phyloP scores from a whole-genome alignment of 2,329 filamentous ascomycete species.

The Trichoderma sp. region DNA sequence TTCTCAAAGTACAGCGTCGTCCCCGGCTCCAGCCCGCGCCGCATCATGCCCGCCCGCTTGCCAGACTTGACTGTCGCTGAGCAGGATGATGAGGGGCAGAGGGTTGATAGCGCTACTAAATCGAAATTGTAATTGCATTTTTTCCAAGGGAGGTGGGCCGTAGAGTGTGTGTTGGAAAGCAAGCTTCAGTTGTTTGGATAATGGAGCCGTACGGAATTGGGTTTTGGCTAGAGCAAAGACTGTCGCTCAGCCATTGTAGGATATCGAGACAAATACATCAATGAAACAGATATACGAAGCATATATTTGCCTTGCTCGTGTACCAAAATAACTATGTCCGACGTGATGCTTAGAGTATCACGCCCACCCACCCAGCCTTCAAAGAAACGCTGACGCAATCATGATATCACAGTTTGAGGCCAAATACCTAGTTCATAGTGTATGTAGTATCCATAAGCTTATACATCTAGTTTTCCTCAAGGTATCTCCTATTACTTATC shows the following conservation, averaged over 20 bases:
- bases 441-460: conserved; percentile 19
- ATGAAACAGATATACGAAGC: background rate
- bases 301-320: background rate
- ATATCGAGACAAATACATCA: background rate
- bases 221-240: background rate
- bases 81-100: conserved; percentile 74
- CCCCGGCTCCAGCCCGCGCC: conserved; percentile 58
- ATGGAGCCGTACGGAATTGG: background rate
- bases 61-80: conserved; percentile 71
- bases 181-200: background rate
- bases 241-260: background rate
- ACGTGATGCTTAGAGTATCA: background rate
- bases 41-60: conserved; percentile 73
- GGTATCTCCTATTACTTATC: background rate
- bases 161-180: background rate
- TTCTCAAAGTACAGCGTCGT: conserved; percentile 73
- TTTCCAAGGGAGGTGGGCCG: too few species aligned
- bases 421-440: background rate
- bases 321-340: background rate
- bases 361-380: background rate
- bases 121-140: conserved; percentile 38
- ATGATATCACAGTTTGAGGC: background rate
- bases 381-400: background rate
- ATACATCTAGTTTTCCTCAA: conserved; percentile 19
- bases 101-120: conserved; percentile 61